These are phyloP conservation scores for Brassica incana DNA, from an alignment of 345 rosid genomes.

Conservation along the genomic window DNA sequence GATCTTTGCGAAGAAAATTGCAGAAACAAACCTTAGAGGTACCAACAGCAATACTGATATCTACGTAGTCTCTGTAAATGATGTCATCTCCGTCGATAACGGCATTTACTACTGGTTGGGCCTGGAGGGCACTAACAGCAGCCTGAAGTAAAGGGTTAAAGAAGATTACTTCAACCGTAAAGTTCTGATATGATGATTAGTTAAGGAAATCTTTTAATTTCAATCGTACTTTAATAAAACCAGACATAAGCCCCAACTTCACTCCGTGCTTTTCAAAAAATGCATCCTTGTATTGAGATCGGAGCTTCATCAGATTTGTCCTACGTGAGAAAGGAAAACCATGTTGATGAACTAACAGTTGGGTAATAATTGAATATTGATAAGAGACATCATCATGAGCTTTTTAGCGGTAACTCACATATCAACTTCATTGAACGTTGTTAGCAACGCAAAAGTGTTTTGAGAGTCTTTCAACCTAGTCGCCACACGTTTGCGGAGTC, in stretches of 20 bases:
- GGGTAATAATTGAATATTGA: neutral
- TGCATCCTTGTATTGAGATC: slow-evolving; percentile 94
- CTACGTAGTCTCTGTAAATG: slow-evolving; percentile 90
- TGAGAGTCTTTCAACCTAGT: slow-evolving; percentile 96
- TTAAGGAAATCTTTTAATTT: neutral
- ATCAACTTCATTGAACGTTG: slow-evolving; percentile 98
- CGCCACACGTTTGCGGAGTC: slow-evolving; percentile 95
- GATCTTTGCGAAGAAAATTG: neutral
- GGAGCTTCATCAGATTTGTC: slow-evolving; percentile 98
- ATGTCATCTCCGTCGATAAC: slow-evolving; percentile 98
- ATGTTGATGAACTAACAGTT: neutral
- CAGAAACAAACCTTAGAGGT: slow-evolving; percentile 53
- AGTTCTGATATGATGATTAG: neutral
- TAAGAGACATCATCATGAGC: neutral
- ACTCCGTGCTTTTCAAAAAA: slow-evolving; percentile 97
- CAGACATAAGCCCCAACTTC: slow-evolving; percentile 96
- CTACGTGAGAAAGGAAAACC: slow-evolving; percentile 37
- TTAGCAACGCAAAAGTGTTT: slow-evolving; percentile 90
- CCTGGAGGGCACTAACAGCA: slow-evolving; percentile 89
- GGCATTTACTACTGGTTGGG: slow-evolving; percentile 95
- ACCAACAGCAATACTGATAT: slow-evolving; percentile 87
- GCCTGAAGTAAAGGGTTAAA: slow-evolving; percentile 56
- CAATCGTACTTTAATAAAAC: slow-evolving; percentile 74
- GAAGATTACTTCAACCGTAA: neutral
- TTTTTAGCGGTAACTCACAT: slow-evolving; percentile 52